Conservation (phyloP, 1,284 basidiomycete genomes). For the Ganoderma resinaceum region DNA sequence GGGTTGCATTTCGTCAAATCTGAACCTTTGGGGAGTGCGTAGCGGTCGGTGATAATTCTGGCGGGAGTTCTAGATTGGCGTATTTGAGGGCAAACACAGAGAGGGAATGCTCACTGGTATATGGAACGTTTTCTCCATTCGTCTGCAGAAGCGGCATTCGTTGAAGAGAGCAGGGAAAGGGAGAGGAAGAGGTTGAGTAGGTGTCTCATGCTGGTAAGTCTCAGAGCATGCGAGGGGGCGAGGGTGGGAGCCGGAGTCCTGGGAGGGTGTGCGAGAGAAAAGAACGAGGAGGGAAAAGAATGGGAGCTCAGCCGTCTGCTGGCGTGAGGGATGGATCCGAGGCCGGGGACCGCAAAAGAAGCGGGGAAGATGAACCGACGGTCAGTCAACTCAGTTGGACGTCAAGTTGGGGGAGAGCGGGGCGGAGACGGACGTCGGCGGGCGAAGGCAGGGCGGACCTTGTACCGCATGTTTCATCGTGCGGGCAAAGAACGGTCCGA, state of each 20-base stretch:
- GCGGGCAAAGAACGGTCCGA: background rate
- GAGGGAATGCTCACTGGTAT: conserved; percentile 46
- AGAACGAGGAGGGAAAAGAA: conserved; percentile 25
- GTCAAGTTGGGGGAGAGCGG: conserved; percentile 8
- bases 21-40: conserved; percentile 63
- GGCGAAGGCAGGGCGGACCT: conserved; percentile 9
- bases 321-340: conserved; percentile 3
- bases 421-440: conserved; percentile 8
- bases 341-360: conserved; percentile 16
- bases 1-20: conserved; percentile 64
- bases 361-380: conserved; percentile 6
- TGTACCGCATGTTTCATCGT: conserved; percentile 1
- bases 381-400: background rate
- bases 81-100: conserved; percentile 1
- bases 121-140: conserved; percentile 50
- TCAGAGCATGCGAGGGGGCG: conserved; percentile 21
- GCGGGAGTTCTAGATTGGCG: background rate
- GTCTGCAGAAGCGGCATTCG: conserved; percentile 46
- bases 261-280: conserved; percentile 11
- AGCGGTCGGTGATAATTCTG: conserved; percentile 81
- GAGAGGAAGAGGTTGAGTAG: conserved; percentile 32
- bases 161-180: conserved; percentile 35
- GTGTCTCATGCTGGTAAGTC: conserved; percentile 25
- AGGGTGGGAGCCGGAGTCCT: background rate
- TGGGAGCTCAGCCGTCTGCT: conserved; percentile 24